A percentile compares a stretch with the other conserved stretches of the same genome.
phyloP scores from a whole-genome alignment of 305 asterid genomes.

The Lippia alba region DNA sequence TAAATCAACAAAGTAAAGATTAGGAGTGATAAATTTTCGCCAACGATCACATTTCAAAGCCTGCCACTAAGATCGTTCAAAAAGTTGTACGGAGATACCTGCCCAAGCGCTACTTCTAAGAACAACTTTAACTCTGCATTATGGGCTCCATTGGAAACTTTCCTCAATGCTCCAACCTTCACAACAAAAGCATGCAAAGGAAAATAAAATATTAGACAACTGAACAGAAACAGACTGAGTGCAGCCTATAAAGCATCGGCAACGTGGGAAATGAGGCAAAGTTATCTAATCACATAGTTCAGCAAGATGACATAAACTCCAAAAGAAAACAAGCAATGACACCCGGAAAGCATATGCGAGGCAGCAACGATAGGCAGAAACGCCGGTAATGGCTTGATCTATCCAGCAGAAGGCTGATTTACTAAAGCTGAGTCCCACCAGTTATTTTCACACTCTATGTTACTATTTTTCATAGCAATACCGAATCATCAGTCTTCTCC shows the following conservation, averaged over 20 bases:
- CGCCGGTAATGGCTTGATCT: background rate
- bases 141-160: conserved; percentile 77
- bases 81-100: conserved; percentile 46
- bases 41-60: conserved; percentile 18
- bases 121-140: conserved; percentile 90
- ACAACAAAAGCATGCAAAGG: conserved; percentile 32
- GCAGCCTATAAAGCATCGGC: too few species aligned
- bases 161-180: conserved; percentile 97
- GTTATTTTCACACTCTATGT: too few species aligned
- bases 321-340: background rate
- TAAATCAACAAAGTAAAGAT: conserved; percentile 21
- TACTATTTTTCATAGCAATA: too few species aligned
- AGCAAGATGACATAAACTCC: background rate
- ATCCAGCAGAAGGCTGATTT: background rate
- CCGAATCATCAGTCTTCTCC: too few species aligned
- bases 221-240: too few species aligned
- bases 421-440: background rate
- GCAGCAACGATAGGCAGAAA: conserved; percentile 3
- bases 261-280: conserved; percentile 24
- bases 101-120: conserved; percentile 78
- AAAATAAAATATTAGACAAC: too few species aligned
- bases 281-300: conserved; percentile 10
- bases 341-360: too few species aligned
- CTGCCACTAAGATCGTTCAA: conserved; percentile 8
- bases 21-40: conserved; percentile 5